Percentiles rank a stretch among this genome's conserved stretches.
These are phyloP conservation scores for Aureobasidium lini DNA, from an alignment of 2,329 filamentous ascomycete genomes.

Conservation along the genomic window DNA sequence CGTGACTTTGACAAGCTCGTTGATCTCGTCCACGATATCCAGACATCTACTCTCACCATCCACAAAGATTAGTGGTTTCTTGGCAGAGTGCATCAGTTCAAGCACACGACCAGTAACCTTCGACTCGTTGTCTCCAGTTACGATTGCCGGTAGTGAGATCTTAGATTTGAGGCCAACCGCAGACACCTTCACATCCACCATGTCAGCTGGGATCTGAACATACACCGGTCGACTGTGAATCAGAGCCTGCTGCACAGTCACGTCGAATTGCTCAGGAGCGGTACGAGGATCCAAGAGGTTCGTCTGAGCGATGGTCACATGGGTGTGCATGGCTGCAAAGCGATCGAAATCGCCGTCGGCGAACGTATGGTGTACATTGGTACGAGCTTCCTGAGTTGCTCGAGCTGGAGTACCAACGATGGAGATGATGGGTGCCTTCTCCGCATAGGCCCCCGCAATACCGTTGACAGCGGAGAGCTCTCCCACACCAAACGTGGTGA, in stretches of 20 bases:
- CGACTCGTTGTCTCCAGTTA: slow-evolving; percentile 68
- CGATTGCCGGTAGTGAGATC: slow-evolving; percentile 57
- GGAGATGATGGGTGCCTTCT: slow-evolving; percentile 41
- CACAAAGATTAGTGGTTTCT: slow-evolving; percentile 69
- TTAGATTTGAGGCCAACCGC: slow-evolving; percentile 62
- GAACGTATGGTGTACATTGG: slow-evolving; percentile 39
- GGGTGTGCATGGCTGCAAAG: slow-evolving; percentile 68
- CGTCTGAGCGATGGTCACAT: slow-evolving; percentile 64
- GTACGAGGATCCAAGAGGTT: slow-evolving; percentile 63
- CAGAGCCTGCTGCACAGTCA: slow-evolving; percentile 67
- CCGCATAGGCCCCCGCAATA: slow-evolving; percentile 39
- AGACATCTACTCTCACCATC: slow-evolving; percentile 71
- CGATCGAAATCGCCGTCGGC: slow-evolving; percentile 66
- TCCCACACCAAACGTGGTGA: slow-evolving; percentile 43
- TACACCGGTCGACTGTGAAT: slow-evolving; percentile 72
- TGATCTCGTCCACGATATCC: slow-evolving; percentile 32
- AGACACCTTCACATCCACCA: slow-evolving; percentile 68
- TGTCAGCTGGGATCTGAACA: slow-evolving; percentile 76
- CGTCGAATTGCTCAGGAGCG: slow-evolving; percentile 68
- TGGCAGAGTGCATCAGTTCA: slow-evolving; percentile 63
- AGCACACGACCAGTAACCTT: slow-evolving; percentile 74
- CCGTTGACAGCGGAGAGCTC: slow-evolving; percentile 43
- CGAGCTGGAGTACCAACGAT: slow-evolving; percentile 41
- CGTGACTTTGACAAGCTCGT: slow-evolving; percentile 39
- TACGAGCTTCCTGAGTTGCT: slow-evolving; percentile 32